phyloP scores from a whole-genome alignment of 495 filamentous ascomycete genomes.

The Terfezia claveryi region DNA sequence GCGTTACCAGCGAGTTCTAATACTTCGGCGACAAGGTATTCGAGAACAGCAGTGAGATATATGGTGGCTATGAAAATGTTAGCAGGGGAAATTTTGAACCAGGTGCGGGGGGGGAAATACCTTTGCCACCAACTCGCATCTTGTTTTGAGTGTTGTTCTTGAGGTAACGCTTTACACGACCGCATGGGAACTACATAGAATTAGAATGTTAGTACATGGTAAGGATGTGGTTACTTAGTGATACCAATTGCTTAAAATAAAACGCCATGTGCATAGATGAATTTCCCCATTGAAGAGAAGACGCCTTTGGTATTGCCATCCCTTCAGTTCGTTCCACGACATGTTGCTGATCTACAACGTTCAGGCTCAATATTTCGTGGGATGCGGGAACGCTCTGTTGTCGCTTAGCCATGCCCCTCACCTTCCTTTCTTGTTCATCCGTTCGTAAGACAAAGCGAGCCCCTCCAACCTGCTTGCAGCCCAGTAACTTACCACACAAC shows the following conservation, averaged over 20 bases:
- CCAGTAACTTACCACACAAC: not conserved
- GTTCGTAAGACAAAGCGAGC: not conserved
- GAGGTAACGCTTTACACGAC: constrained; percentile 98
- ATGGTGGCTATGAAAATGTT: constrained; percentile 43
- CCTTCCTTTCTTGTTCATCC: too few relatives aligned
- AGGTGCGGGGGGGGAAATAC: constrained; percentile 19
- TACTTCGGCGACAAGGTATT: constrained; percentile 96
- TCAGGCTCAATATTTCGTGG: too few relatives aligned
- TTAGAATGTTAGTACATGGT: constrained; percentile 19
- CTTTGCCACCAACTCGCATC: constrained; percentile 97
- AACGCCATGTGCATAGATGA: not conserved
- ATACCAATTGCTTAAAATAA: constrained; percentile 1
- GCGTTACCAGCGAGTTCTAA: constrained; percentile 95
- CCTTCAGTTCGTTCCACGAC: too few relatives aligned
- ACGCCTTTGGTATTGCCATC: too few relatives aligned
- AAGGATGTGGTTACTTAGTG: too few relatives aligned
- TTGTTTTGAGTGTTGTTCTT: constrained; percentile 99
- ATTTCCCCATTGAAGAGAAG: too few relatives aligned
- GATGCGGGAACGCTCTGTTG: too few relatives aligned
- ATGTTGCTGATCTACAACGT: too few relatives aligned
- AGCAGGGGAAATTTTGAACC: not conserved
- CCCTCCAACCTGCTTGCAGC: not conserved
- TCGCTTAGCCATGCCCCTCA: too few relatives aligned
- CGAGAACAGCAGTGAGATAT: constrained; percentile 92
- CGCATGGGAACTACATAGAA: constrained; percentile 68